Percentiles rank a stretch among this genome's conserved stretches.
These are phyloP conservation scores for Xanthoconium stramineum DNA, from an alignment of 768 basidiomycete genomes.

Conservation along the genomic window DNA sequence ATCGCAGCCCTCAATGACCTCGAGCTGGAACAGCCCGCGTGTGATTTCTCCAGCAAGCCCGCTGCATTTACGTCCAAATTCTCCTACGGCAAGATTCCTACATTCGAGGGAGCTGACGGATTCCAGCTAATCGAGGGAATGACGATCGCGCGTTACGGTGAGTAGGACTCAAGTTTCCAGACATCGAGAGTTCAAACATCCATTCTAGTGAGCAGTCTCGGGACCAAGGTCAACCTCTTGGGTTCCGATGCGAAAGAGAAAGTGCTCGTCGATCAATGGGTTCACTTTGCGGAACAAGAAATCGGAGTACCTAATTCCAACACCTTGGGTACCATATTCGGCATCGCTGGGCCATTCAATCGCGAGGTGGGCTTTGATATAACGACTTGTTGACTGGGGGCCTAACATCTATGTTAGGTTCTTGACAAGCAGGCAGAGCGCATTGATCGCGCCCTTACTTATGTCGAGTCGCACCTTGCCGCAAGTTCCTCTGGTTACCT, in stretches of 20 bases:
- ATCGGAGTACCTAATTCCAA: neutral
- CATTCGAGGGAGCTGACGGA: constrained; percentile 18
- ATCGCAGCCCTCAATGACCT: constrained; percentile 14
- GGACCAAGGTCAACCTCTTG: constrained; percentile 9
- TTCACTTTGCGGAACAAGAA: constrained; percentile 19
- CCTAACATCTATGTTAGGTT: neutral
- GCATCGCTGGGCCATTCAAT: neutral
- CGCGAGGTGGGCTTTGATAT: constrained; percentile 4
- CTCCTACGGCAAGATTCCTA: constrained; percentile 5
- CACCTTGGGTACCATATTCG: neutral
- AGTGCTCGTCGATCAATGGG: constrained; percentile 18
- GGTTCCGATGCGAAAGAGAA: constrained; percentile 10
- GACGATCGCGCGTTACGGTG: constrained; percentile 19
- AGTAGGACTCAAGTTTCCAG: neutral
- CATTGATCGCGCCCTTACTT: constrained; percentile 3
- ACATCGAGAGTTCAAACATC: neutral
- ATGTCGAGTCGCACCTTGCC: constrained; percentile 17
- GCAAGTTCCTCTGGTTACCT: constrained; percentile 13
- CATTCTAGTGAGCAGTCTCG: constrained; percentile 12
- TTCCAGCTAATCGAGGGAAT: constrained; percentile 15
- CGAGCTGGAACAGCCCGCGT: constrained; percentile 10
- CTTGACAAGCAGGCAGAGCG: neutral
- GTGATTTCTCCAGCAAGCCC: constrained; percentile 8
- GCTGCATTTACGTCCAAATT: constrained; percentile 1
- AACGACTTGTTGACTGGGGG: neutral